Evolutionary conservation across 208 protist species (phyloP).

Genomic region (Trypanosoma scelopori): DNA sequence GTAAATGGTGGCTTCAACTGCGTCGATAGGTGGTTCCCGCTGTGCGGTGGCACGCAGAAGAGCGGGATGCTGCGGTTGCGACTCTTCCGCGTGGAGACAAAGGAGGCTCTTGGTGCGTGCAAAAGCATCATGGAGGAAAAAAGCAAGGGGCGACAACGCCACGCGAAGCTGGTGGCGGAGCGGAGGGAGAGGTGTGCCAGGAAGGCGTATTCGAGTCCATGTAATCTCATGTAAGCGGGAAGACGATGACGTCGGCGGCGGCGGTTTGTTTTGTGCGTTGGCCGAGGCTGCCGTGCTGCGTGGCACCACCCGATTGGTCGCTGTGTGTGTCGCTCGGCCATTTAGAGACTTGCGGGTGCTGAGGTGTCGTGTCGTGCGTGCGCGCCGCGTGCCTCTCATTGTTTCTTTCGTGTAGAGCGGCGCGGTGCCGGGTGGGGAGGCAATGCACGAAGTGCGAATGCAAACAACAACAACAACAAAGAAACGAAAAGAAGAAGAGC

Average conservation of each 20-base stretch:
- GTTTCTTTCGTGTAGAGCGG: neutral
- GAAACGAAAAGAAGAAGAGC: no score
- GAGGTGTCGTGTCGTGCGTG: no score
- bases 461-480: no score
- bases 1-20: slow-evolving; percentile 30
- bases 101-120: slow-evolving; percentile 25
- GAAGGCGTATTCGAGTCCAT: slow-evolving; percentile 7
- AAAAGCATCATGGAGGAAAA: slow-evolving; percentile 26
- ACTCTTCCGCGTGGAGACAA: slow-evolving; percentile 42
- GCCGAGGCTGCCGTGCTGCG: no score
- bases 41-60: slow-evolving; percentile 21
- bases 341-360: neutral
- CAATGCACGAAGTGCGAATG: no score
- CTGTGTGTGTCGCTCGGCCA: neutral
- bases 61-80: slow-evolving; percentile 48
- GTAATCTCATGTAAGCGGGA: slow-evolving; percentile 15
- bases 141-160: slow-evolving; percentile 28
- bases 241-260: neutral
- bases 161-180: neutral
- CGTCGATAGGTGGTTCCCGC: slow-evolving; percentile 13
- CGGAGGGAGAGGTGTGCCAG: slow-evolving; percentile 1
- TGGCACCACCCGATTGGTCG: neutral
- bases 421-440: no score
- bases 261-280: no score
- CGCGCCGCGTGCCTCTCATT: neutral